These are phyloP conservation scores for Podospora tetraspora DNA, from an alignment of 495 filamentous ascomycete genomes.

Conservation along the genomic window DNA sequence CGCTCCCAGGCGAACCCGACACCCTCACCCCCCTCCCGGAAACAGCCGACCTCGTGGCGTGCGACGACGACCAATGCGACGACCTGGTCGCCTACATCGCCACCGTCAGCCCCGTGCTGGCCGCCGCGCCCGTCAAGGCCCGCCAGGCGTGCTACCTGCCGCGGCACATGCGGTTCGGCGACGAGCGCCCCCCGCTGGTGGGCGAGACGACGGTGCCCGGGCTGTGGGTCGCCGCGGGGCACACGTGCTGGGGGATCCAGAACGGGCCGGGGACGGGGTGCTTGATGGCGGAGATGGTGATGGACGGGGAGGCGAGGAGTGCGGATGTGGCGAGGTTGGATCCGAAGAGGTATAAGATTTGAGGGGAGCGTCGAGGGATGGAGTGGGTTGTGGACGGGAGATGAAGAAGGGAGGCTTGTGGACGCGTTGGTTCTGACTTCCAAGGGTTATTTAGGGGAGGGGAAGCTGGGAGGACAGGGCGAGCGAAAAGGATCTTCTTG, in stretches of 20 bases:
- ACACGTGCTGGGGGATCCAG: conserved; percentile 98
- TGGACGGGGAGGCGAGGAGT: conserved; percentile 72
- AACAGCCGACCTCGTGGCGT: conserved; percentile 69
- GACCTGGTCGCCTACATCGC: conserved; percentile 80
- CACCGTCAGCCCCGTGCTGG: conserved; percentile 69
- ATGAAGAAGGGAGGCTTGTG: background rate
- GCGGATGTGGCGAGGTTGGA: conserved; percentile 67
- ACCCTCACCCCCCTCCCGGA: conserved; percentile 66
- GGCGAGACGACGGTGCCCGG: conserved; percentile 71
- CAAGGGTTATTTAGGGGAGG: background rate
- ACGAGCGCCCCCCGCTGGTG: conserved; percentile 64
- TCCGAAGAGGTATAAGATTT: conserved; percentile 53
- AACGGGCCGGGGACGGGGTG: conserved; percentile 90
- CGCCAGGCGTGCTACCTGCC: conserved; percentile 94
- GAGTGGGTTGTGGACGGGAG: too few relatives aligned
- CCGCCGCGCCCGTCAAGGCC: conserved; percentile 68
- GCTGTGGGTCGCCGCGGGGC: conserved; percentile 78
- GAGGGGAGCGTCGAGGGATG: too few relatives aligned
- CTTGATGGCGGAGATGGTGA: conserved; percentile 78
- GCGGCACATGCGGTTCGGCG: conserved; percentile 54
- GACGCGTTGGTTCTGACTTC: background rate
- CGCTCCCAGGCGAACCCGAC: conserved; percentile 72
- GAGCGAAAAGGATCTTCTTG: background rate
- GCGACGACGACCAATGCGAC: conserved; percentile 72
- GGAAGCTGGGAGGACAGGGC: background rate